Evolutionary conservation across 2,329 filamentous ascomycete genomes (phyloP), one percentile per base, ranked within the genome.

Genomic region (Exophiala bonariae): DNA sequence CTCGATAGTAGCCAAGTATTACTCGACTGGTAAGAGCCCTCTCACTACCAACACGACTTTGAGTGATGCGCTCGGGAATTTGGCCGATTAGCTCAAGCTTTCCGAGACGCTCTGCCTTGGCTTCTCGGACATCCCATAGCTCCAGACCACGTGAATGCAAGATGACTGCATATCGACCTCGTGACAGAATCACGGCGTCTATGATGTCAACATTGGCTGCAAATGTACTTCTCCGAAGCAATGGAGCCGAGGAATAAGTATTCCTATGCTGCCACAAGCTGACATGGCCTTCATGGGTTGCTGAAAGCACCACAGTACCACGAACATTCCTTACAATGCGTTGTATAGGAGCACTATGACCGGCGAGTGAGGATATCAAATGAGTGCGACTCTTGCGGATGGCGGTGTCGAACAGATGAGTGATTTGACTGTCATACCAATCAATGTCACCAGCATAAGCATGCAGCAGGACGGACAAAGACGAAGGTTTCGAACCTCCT

Each of bases 251-350:
- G n/a, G 45, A 41, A 9, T 41, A 33, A 17, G 23, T 20, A 13
- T 19, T 38, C 13, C 30, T 42, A 63, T 95, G 87, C 52, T 80
- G 82, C 91, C 91, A 96, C 3, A 96, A 79, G 55, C 92, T 83
- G 47, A 84, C 85, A 64, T 95, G 88, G 50, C 89, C 87, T 34
- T 83, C 76, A 49, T 82, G 77, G 0, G 91, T 95, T 41, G 89
- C 79, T 5, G 91, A 95, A 23, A 95, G 82, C 34, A 96, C 74
- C 3, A 89, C 86, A 54, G 82, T 79, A 7, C 90, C 91, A 59
- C 84, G 87, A 34, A 86, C 87, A 60, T 91, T 95, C 51, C 90
- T 85, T 36, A 95, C 85, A 50, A 96, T 87, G 63, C 95, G 95
- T 61, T 86, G 85, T 52, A 96, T 82, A 0, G 88, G 77, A 13